These are phyloP conservation scores for Mortierella sp. DNA, from an alignment of 371 early-diverging fungal species.

Conservation along the genomic window DNA sequence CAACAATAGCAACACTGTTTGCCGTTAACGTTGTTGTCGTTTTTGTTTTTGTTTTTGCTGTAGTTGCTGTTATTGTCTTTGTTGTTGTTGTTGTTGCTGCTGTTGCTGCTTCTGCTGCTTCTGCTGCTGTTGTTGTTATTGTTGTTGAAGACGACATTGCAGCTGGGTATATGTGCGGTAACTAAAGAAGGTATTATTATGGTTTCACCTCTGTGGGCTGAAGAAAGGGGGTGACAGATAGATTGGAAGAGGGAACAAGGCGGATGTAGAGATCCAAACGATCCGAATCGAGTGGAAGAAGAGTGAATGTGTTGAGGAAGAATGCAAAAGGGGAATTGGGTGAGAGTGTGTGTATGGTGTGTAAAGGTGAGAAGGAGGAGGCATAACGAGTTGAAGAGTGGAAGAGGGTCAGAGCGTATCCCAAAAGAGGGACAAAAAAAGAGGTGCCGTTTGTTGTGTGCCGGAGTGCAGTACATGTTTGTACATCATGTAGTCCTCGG, in stretches of 20 bases:
- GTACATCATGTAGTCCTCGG: too few relatives aligned
- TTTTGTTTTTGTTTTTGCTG: neutral
- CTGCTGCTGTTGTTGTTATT: neutral
- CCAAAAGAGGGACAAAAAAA: neutral
- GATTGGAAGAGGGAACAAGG: neutral
- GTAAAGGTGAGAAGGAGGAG: conserved; percentile 4
- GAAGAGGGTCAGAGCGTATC: neutral
- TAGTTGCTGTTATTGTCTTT: neutral
- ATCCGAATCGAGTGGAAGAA: neutral
- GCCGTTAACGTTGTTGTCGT: neutral
- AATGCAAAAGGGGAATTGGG: conserved; percentile 5
- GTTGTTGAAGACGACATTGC: neutral
- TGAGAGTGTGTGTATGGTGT: neutral
- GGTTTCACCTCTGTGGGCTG: neutral
- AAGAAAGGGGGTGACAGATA: neutral
- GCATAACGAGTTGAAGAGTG: neutral
- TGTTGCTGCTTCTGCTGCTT: neutral
- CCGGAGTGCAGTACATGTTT: neutral
- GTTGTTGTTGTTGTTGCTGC: neutral
- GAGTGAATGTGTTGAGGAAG: neutral
- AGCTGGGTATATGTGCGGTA: neutral
- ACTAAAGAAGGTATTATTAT: neutral
- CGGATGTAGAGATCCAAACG: conserved; percentile 5
- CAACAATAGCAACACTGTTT: neutral
- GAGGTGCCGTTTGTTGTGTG: neutral